Conservation (phyloP, 768 basidiomycete genomes). For the Mycena indigotica region DNA sequence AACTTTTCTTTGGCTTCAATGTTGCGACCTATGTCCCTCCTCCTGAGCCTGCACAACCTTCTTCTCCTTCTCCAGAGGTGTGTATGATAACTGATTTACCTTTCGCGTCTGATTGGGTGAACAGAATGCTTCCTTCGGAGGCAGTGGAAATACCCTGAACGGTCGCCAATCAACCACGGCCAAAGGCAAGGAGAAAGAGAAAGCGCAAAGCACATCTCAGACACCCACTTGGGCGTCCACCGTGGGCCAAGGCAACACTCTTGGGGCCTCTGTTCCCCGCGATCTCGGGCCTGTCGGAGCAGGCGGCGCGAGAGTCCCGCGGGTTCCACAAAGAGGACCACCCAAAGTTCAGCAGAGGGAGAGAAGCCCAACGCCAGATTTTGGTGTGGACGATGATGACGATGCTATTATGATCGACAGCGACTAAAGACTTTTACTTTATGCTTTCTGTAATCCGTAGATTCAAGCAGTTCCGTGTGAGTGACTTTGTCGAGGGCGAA, state of each 20-base stretch:
- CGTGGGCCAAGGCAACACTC: conserved; percentile 52
- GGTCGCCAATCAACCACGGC: conserved; percentile 48
- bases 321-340: conserved; percentile 41
- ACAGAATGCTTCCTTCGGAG: conserved; percentile 56
- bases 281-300: conserved; percentile 51
- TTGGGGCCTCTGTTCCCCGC: conserved; percentile 44
- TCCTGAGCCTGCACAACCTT: conserved; percentile 30
- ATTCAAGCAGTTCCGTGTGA: too few relatives aligned
- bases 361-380: conserved; percentile 76
- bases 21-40: conserved; percentile 68
- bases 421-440: conserved; percentile 59
- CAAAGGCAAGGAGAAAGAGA: conserved; percentile 59
- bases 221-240: conserved; percentile 34
- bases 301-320: conserved; percentile 56
- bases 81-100: not conserved
- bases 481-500: too few relatives aligned
- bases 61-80: conserved; percentile 37
- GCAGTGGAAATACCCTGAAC: conserved; percentile 68
- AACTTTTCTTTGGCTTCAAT: conserved; percentile 96
- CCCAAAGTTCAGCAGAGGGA: conserved; percentile 42
- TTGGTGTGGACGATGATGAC: conserved; percentile 81
- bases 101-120: conserved; percentile 8
- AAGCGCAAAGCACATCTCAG: conserved; percentile 35
- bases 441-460: too few relatives aligned
- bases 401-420: conserved; percentile 85